These are phyloP conservation scores for Tulasnella sp. DNA, from an alignment of 768 basidiomycete species.

Conservation along the genomic window DNA sequence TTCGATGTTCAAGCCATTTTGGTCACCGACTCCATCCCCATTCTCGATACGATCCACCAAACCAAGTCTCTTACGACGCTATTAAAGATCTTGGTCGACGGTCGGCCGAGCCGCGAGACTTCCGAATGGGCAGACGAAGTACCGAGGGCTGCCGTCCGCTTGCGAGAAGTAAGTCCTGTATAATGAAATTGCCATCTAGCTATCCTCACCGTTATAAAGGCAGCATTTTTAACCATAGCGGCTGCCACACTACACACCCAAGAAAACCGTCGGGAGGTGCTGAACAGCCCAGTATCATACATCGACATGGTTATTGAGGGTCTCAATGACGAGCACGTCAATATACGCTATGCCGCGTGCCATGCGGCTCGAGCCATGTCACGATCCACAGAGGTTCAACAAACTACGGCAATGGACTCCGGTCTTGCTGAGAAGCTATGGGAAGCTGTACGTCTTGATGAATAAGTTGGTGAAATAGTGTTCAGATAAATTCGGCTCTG, in stretches of 20 bases:
- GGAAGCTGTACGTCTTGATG: conserved; percentile 50
- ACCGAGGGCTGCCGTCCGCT: conserved; percentile 56
- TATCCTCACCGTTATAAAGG: conserved; percentile 49
- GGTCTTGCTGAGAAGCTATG: conserved; percentile 76
- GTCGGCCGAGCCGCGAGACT: conserved; percentile 54
- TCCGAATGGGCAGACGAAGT: conserved; percentile 71
- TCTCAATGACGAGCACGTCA: conserved; percentile 64
- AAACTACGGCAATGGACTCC: conserved; percentile 83
- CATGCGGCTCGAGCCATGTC: conserved; percentile 82
- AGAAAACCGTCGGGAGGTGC: conserved; percentile 68
- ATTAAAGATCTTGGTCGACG: conserved; percentile 53
- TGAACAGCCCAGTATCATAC: conserved; percentile 57
- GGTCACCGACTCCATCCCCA: conserved; percentile 66
- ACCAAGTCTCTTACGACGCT: conserved; percentile 66
- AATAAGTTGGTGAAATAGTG: conserved; percentile 21
- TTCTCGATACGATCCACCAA: conserved; percentile 73
- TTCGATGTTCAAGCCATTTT: conserved; percentile 57
- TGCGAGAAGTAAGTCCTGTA: conserved; percentile 62
- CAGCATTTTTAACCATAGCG: conserved; percentile 72
- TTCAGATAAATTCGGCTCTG: conserved; percentile 22
- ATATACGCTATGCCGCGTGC: conserved; percentile 83
- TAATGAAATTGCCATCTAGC: not conserved
- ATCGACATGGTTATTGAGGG: conserved; percentile 58
- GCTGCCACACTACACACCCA: conserved; percentile 73
- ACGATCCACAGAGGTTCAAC: conserved; percentile 74